Evolutionary conservation across 2,329 filamentous ascomycete genomes (phyloP), one percentile per base, ranked within the genome.

Genomic region (Fusarium pseudocircinatum): DNA sequence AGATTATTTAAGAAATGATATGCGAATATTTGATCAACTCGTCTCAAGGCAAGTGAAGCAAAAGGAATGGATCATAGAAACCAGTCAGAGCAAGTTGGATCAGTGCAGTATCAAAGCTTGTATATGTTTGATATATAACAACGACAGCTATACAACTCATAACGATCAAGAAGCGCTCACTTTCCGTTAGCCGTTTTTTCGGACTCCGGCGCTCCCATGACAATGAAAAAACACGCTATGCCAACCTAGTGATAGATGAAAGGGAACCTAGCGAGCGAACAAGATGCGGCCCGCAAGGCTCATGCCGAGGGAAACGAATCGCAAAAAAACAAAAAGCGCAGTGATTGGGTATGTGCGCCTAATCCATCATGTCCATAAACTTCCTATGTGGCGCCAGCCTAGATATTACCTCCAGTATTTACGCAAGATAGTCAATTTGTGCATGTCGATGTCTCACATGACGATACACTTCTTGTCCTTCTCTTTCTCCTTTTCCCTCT

Each of bases 381-480:
- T 40, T 64, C 59, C 16, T 42, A 30, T 49, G 40, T 43, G 60
- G 58, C 60, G 47, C 60, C 56, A 60, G 36, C 49, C 42, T 64
- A 44, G 42, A 60, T 40, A 64, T 73, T 71, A 63, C 64, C 52
- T 60, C 66, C 34, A 30, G 30, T 40, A 30, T 43, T 65, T n/a
- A 28, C 16, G 52, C 28, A 26, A 40, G 50, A 43, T 22, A 34
- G 36, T 47, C 64, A 67, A 70, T 57, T 39, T 63, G 40, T 43
- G 59, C 47, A 32, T 28, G 42, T 36, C 26, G 13, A 37, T 36
- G 13, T 58, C 46, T 83, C 79, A 90, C 88, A 90, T 90, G 54
- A 90, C 80, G 28, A 81, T 70, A 74, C 88, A 90, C 75, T 86
- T 89, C 77, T 82, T 86, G 22, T 85, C 83, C 77, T 86, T 88